Percentiles rank a stretch among this genome's conserved stretches.
phyloP scores from a whole-genome alignment of 768 basidiomycete species.

The Krasilnikovozyma curviuscula region DNA sequence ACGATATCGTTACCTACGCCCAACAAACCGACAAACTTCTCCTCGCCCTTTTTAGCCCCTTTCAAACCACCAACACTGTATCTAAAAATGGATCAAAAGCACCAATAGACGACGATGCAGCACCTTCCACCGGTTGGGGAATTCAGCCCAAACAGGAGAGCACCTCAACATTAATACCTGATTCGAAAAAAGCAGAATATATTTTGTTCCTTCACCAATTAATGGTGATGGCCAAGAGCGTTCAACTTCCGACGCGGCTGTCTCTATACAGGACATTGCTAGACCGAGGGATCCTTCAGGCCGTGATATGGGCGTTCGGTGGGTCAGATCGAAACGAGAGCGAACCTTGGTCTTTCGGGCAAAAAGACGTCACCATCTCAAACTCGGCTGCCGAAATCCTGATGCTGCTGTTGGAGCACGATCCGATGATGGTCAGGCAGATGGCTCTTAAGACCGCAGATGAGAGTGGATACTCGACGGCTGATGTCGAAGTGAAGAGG shows the following conservation, averaged over 20 bases:
- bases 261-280: constrained; percentile 68
- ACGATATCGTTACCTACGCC: constrained; percentile 84
- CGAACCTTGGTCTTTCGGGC: constrained; percentile 23
- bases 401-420: constrained; percentile 48
- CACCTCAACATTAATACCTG: too few relatives aligned
- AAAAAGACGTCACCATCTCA: not conserved
- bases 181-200: too few relatives aligned
- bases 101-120: not conserved
- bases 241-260: constrained; percentile 71
- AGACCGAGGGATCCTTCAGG: constrained; percentile 69
- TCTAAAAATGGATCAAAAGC: not conserved
- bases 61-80: constrained; percentile 10
- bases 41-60: constrained; percentile 44
- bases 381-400: too few relatives aligned
- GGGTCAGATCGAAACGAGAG: constrained; percentile 33
- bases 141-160: constrained; percentile 10
- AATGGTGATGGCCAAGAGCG: constrained; percentile 87
- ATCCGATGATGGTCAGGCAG: constrained; percentile 62
- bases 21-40: constrained; percentile 59
- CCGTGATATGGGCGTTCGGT: constrained; percentile 81
- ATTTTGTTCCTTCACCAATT: constrained; percentile 78
- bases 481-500: constrained; percentile 36
- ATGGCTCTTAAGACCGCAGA: constrained; percentile 53
- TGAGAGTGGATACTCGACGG: constrained; percentile 34
- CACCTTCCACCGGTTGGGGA: not conserved